Conservation (phyloP, 2,329 filamentous ascomycete genomes). For the Colletotrichum melonis region DNA sequence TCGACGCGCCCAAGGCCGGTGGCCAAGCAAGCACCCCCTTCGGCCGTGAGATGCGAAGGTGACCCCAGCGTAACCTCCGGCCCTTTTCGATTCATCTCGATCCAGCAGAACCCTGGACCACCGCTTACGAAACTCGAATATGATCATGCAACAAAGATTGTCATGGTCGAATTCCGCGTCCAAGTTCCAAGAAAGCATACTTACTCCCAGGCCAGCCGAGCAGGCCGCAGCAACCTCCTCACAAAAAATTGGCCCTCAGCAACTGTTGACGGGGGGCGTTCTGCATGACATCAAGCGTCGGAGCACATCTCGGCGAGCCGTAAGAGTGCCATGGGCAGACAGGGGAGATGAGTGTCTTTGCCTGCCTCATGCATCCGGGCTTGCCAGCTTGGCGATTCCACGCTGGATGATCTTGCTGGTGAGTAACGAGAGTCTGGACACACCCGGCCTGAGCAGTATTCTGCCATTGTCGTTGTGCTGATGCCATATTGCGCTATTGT, state of each 20-base stretch:
- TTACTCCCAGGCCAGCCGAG: conserved; percentile 3
- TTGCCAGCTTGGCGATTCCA: conserved; percentile 33
- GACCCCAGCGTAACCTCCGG: conserved; percentile 14
- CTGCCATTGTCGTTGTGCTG: conserved; percentile 30
- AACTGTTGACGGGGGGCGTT: conserved; percentile 12
- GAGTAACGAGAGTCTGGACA: conserved; percentile 11
- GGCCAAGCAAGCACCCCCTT: conserved; percentile 12
- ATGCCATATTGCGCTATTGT: conserved; percentile 33
- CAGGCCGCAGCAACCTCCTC: conserved; percentile 1
- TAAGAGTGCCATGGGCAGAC: conserved; percentile 5
- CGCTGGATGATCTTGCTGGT: conserved; percentile 12
- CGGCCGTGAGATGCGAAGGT: conserved; percentile 20
- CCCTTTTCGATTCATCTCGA: conserved; percentile 31
- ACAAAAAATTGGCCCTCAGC: conserved; percentile 11
- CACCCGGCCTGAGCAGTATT: conserved; percentile 24
- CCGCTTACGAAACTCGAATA: conserved; percentile 22
- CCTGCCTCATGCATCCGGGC: conserved; percentile 34
- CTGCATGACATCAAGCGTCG: conserved; percentile 33
- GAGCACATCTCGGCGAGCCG: conserved; percentile 20
- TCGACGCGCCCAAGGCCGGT: conserved; percentile 26
- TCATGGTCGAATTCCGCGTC: conserved; percentile 23
- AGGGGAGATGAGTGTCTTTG: conserved; percentile 34
- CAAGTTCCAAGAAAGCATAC: conserved; percentile 2
- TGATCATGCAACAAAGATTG: conserved; percentile 18
- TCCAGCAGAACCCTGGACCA: conserved; percentile 18